phyloP scores from a whole-genome alignment of 1,284 basidiomycete genomes.

The Rhodofomes roseus region DNA sequence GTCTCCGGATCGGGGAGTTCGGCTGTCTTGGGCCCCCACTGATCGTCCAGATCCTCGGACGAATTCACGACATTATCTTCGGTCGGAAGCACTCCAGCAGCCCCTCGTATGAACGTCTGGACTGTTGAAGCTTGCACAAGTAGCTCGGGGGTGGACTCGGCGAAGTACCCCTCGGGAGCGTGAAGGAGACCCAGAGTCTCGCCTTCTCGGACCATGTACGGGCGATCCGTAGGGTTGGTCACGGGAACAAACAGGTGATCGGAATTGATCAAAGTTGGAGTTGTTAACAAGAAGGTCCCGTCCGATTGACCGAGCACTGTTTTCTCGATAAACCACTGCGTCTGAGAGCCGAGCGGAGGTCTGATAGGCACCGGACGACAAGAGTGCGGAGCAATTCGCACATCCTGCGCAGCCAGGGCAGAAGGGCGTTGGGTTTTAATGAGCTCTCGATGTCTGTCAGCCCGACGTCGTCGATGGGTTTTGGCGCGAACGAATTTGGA shows the following conservation, averaged over 20 bases:
- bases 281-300: not conserved
- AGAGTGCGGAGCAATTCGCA: too few relatives aligned
- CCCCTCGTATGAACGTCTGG: not conserved
- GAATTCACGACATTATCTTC: not conserved
- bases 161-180: not conserved
- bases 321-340: not conserved
- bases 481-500: too few relatives aligned
- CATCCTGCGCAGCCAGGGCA: not conserved
- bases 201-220: not conserved
- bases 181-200: not conserved
- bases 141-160: not conserved
- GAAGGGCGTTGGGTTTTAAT: not conserved
- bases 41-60: too few relatives aligned
- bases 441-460: not conserved
- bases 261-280: not conserved
- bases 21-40: constrained; percentile 16
- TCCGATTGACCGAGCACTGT: too few relatives aligned
- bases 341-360: not conserved
- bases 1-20: constrained; percentile 12
- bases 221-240: not conserved
- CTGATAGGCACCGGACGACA: not conserved
- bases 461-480: too few relatives aligned
- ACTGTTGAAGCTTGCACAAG: not conserved
- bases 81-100: not conserved
- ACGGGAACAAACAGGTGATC: not conserved